Percentiles rank a stretch among this genome's conserved stretches.
Conservation (phyloP, 352 stramenopile species). For the Phytophthora pisi region DNA sequence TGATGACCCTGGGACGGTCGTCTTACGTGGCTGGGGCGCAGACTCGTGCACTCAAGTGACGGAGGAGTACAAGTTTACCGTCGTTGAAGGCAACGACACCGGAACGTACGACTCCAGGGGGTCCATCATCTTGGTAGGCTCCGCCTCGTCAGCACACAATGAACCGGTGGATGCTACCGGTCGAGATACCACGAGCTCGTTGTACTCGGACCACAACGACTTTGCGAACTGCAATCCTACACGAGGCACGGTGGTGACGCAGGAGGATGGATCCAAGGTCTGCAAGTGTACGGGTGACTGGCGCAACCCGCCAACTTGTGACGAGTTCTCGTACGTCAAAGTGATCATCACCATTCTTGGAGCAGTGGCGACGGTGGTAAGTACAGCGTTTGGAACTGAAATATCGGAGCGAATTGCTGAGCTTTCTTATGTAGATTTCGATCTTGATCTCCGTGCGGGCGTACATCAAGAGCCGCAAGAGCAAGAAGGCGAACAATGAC, state of each 20-base stretch:
- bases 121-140: slow-evolving; percentile 7
- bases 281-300: slow-evolving; percentile 55
- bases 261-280: slow-evolving; percentile 29
- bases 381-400: neutral
- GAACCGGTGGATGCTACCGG: slow-evolving; percentile 1
- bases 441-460: slow-evolving; percentile 41
- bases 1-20: slow-evolving; percentile 43
- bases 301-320: slow-evolving; percentile 45
- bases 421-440: slow-evolving; percentile 27
- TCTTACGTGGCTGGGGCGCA: slow-evolving; percentile 49
- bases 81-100: slow-evolving; percentile 22
- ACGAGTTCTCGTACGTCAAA: slow-evolving; percentile 44
- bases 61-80: slow-evolving; percentile 36
- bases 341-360: slow-evolving; percentile 45
- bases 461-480: slow-evolving; percentile 41
- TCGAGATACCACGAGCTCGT: slow-evolving; percentile 7
- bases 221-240: slow-evolving; percentile 45
- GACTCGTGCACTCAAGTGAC: slow-evolving; percentile 53
- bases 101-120: slow-evolving; percentile 16
- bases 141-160: slow-evolving; percentile 8
- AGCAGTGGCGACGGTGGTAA: slow-evolving; percentile 46
- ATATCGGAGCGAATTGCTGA: neutral
- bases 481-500: slow-evolving; percentile 9
- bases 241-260: slow-evolving; percentile 42
- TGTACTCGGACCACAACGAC: slow-evolving; percentile 1